Evolutionary conservation across 1,139 yeast genomes (phyloP), one percentile per base, ranked within the genome.

Genomic region (Geotrichum carabidarum): DNA sequence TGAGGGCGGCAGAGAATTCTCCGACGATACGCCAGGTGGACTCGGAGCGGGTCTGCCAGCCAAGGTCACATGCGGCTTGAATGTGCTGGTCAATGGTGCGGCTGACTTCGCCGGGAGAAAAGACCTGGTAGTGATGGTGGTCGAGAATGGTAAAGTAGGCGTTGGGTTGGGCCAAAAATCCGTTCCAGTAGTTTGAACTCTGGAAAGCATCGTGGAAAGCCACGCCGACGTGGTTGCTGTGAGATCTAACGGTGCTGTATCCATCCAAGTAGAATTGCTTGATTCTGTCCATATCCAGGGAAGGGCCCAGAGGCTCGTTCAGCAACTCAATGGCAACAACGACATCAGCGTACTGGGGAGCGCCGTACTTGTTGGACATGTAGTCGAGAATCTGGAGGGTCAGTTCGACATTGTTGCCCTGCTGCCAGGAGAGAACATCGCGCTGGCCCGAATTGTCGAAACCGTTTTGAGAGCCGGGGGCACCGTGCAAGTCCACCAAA

Each of bases 401-500:
- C 36, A 78, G 63, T 50, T 78, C 72, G 45, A 76, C 71, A 64
- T 85, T 82, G 45, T 74, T 77, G 27, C 74, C 72, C 18, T 57
- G 56, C 55, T 68, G 72, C 80, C 85, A 89, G 8, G 74, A 74
- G 56, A 78, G 64, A 6, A 66, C 59, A 65, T 87, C 96, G 64
- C 97, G 79, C 58, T 81, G 73, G 18, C 99, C 99, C 9, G 96
- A 88, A 73, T 91, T 91, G 70, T 93, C 99, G 68, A 91, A 91
- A 18, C 98, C 97, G 68, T 91, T 91, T 72, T 91, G 98, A 18
- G 96, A 86, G n/a, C 97, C 98, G 48, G 97, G 94, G 32, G 89
- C 94, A 56, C 98, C 98, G 69, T 91, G 99, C 63, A 91, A 74
- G 70, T 91, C 99, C 54, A 91, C 78, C 96, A 96, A 89, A 22